These are phyloP conservation scores for Prunus mira DNA, from an alignment of 306 rosid species.

Conservation along the genomic window DNA sequence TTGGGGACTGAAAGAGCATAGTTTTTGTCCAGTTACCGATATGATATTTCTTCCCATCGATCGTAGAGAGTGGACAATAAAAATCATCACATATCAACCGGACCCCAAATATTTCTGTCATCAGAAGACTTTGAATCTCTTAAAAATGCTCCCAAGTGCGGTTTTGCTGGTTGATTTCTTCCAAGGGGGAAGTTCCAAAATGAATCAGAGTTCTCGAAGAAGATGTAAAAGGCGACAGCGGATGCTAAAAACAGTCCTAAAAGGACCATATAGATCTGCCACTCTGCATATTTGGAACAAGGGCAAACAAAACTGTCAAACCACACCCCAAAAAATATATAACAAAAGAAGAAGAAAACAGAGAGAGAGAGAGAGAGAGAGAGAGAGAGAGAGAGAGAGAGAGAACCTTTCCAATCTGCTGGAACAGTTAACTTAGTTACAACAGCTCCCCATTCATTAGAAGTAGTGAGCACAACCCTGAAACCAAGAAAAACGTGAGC, in stretches of 20 bases:
- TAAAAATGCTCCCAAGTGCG: conserved; percentile 39
- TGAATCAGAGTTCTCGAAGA: conserved; percentile 83
- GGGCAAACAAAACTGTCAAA: background rate
- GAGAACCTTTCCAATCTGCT: conserved; percentile 94
- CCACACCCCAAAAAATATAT: background rate
- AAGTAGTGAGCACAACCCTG: conserved; percentile 79
- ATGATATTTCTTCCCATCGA: conserved; percentile 1
- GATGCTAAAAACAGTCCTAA: conserved; percentile 71
- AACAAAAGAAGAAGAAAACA: background rate
- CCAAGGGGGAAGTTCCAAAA: conserved; percentile 86
- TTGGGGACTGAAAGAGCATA: background rate
- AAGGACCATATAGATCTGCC: conserved; percentile 93
- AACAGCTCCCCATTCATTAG: conserved; percentile 84
- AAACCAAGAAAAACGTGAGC: conserved; percentile 4
- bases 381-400: conserved; percentile 9
- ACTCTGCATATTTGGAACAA: conserved; percentile 64
- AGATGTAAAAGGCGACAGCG: conserved; percentile 65
- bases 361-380: background rate
- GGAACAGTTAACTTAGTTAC: conserved; percentile 88
- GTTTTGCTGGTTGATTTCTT: conserved; percentile 58
- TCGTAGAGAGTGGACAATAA: conserved; percentile 2
- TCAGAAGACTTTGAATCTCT: conserved; percentile 55
- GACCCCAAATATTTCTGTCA: conserved; percentile 55
- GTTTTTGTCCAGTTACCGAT: background rate
- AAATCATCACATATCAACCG: conserved; percentile 64